Percentiles rank a stretch among this genome's conserved stretches.
phyloP scores from a whole-genome alignment of 371 early-diverging fungal species.

The Mortierella sp. region DNA sequence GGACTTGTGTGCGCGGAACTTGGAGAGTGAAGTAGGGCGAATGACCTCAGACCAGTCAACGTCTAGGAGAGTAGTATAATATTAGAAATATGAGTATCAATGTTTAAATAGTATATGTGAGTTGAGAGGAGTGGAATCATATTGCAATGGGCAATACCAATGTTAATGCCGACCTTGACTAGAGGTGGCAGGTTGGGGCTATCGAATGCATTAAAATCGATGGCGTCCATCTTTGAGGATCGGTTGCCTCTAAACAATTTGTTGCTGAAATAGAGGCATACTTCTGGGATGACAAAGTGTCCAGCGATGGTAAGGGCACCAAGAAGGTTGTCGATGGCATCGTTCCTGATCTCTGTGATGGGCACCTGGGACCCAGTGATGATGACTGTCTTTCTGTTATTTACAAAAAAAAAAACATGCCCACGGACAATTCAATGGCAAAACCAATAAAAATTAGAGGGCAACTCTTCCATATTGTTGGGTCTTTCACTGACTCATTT shows the following conservation, averaged over 20 bases:
- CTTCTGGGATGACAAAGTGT: constrained; percentile 98
- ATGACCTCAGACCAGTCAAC: constrained; percentile 93
- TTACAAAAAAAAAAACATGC: not conserved
- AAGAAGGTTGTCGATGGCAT: constrained; percentile 96
- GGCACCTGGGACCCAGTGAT: constrained; percentile 98
- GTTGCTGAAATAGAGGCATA: constrained; percentile 93
- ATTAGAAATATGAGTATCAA: not conserved
- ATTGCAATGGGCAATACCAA: constrained; percentile 64
- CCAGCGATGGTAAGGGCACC: constrained; percentile 93
- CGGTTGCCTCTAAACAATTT: constrained; percentile 97
- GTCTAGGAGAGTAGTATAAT: constrained; percentile 63
- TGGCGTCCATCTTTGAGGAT: constrained; percentile 92
- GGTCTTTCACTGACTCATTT: constrained; percentile 21
- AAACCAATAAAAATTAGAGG: constrained; percentile 2
- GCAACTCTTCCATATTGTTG: not conserved
- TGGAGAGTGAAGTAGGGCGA: constrained; percentile 87
- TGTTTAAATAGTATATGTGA: not conserved
- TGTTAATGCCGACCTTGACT: constrained; percentile 94
- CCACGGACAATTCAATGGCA: constrained; percentile 1
- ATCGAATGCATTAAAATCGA: constrained; percentile 97
- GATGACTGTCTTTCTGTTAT: constrained; percentile 92
- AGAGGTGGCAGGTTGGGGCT: constrained; percentile 94
- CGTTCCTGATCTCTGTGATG: constrained; percentile 96
- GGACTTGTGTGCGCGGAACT: constrained; percentile 85
- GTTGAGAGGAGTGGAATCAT: not conserved